Conservation (phyloP, 257 asterid species). For the Solanum piurae region DNA sequence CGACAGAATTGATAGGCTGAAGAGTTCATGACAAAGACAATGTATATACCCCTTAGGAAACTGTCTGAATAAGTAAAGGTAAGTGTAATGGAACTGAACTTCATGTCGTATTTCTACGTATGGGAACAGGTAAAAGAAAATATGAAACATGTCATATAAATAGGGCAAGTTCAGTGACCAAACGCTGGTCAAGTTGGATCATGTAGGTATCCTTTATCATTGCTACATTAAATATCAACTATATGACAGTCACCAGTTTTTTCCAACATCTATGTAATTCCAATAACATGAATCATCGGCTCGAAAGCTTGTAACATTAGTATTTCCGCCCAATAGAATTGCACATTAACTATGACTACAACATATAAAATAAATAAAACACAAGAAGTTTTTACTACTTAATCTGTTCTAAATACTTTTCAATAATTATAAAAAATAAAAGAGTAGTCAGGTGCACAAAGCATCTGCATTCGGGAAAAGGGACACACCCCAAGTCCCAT, state of each 20-base stretch:
- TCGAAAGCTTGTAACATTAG: background rate
- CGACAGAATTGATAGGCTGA: conserved; percentile 26
- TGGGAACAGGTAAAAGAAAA: background rate
- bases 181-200: background rate
- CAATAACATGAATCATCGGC: background rate
- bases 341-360: background rate
- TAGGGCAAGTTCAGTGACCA: background rate
- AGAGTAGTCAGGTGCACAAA: background rate
- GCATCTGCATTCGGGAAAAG: background rate
- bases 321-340: background rate
- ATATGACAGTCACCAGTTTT: background rate
- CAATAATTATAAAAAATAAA: background rate
- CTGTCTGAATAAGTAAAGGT: background rate
- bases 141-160: background rate
- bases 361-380: background rate
- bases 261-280: background rate
- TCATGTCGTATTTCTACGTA: background rate
- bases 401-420: background rate
- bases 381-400: background rate
- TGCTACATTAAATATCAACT: no score
- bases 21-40: background rate
- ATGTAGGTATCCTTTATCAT: background rate
- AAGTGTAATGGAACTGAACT: background rate
- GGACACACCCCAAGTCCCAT: background rate
- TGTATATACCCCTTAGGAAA: background rate